Base-by-base conservation (phyloP, 2,329 filamentous ascomycete species). In the Apiospora saccharicola region DNA sequence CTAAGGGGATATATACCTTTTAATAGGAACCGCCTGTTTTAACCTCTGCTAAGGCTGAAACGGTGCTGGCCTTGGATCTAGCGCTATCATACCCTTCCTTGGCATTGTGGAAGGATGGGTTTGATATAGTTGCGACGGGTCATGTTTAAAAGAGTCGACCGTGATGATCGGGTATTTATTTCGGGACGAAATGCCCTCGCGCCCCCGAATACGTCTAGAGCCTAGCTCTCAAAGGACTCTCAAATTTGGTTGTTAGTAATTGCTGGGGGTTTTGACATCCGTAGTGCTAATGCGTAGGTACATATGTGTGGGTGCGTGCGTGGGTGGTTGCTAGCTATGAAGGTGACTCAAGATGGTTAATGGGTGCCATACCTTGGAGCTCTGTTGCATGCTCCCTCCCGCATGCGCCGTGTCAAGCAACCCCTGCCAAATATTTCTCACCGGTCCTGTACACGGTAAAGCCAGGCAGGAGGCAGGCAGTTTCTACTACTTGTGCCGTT, bases 1-100 rank as follows among this genome's bases (percentile, higher is more conserved):
- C n/a, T n/a, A n/a, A n/a, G n/a, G n/a, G n/a, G n/a, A n/a, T n/a
- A n/a, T n/a, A n/a, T n/a, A n/a, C n/a, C n/a, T 51, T 24, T 8
- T 6, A 43, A 53, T 24, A 53, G 24, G 51, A 30, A 57, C 51
- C 51, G 51, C 51, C 51, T 57, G 51, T 57, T 57, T 26, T 57
- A 57, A 26, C 51, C 51, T 57, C 26, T 34, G 51, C 51, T 57
- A 57, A 57, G 51, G 51, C 51, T 57, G 51, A 57, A 57, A 57
- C 51, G 51, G 51, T 57, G 51, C 26, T 57, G 51, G 26, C 51
- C 51, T 57, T 57, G 8, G 51, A 34, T 34, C 14, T 61, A 61
- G 53, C 51, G 49, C 30, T 61, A 5, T 10, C 37, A 34, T 34
- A 37, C 53, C 30, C 30, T 61, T 37, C 30, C 53, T 37, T 61